Percentiles rank a stretch among this genome's conserved stretches.
phyloP scores from a whole-genome alignment of 2,329 filamentous ascomycete genomes.

The Penicillium olsonii region DNA sequence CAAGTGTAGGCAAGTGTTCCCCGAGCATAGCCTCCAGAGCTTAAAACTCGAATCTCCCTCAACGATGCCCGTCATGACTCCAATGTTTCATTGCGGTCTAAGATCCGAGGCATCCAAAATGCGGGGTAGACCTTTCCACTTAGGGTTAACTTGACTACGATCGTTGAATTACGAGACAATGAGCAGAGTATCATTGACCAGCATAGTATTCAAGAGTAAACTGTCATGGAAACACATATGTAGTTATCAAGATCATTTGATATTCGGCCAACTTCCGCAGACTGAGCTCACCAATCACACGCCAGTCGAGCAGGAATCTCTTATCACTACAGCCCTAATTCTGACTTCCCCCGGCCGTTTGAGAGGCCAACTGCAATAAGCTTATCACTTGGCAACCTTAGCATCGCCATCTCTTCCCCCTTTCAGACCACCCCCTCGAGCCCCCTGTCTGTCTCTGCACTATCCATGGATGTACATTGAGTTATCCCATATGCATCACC shows the following conservation, averaged over 20 bases:
- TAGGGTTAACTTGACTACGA: neutral
- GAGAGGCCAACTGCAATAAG: constrained; percentile 8
- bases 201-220: too few species aligned
- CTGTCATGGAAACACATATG: too few species aligned
- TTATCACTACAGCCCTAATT: neutral
- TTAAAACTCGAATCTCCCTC: too few species aligned
- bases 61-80: too few species aligned
- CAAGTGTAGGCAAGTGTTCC: too few species aligned
- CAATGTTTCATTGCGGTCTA: neutral
- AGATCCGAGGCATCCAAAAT: neutral
- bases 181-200: too few species aligned
- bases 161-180: too few species aligned
- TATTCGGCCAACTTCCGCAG: neutral
- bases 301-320: neutral
- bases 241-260: too few species aligned
- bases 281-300: neutral
- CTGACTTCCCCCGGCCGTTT: too few species aligned
- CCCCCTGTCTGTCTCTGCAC: neutral
- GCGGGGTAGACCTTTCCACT: neutral
- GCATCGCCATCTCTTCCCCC: constrained; percentile 22
- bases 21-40: too few species aligned
- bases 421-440: constrained; percentile 9
- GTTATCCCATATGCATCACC: neutral
- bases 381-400: constrained; percentile 20
- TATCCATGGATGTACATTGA: too few species aligned